Percentiles rank a stretch among this genome's conserved stretches.
These are phyloP conservation scores for Naganishia vishniacii DNA, from an alignment of 768 basidiomycete genomes.

Conservation along the genomic window DNA sequence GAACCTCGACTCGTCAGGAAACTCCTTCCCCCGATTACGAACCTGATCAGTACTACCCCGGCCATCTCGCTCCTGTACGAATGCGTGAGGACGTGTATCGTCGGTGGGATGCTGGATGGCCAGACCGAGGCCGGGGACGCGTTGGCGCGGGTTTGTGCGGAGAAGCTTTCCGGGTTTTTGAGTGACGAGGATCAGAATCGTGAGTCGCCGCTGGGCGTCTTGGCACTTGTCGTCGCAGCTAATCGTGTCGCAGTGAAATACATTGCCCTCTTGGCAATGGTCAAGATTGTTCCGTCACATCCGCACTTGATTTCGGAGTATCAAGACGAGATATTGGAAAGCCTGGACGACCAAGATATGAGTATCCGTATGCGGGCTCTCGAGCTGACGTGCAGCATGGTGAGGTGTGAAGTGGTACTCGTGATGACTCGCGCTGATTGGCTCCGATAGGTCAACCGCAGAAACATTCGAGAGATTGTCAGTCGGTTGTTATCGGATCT, in stretches of 20 bases:
- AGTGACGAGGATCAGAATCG: slow-evolving; percentile 92
- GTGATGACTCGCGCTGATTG: slow-evolving; percentile 7
- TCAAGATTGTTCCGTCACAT: slow-evolving; percentile 89
- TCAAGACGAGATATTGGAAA: slow-evolving; percentile 81
- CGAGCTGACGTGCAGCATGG: slow-evolving; percentile 90
- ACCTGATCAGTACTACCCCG: slow-evolving; percentile 88
- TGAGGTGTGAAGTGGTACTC: slow-evolving; percentile 46
- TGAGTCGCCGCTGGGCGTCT: slow-evolving; percentile 51
- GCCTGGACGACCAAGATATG: slow-evolving; percentile 86
- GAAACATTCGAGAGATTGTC: slow-evolving; percentile 81
- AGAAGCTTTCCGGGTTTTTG: slow-evolving; percentile 85
- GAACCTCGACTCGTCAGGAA: slow-evolving; percentile 93
- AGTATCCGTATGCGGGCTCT: slow-evolving; percentile 94
- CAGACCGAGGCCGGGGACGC: slow-evolving; percentile 61
- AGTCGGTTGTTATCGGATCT: slow-evolving; percentile 85
- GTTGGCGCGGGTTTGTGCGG: slow-evolving; percentile 80
- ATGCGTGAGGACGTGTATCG: slow-evolving; percentile 96
- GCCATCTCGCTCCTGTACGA: slow-evolving; percentile 95
- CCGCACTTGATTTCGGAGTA: slow-evolving; percentile 84
- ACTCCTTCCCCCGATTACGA: slow-evolving; percentile 85
- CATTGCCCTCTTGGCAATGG: slow-evolving; percentile 88
- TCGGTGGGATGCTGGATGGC: slow-evolving; percentile 82
- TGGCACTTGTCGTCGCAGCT: background rate
- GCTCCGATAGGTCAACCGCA: slow-evolving; percentile 63
- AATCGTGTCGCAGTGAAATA: slow-evolving; percentile 71